Base-by-base conservation (phyloP, 306 rosid species). In the Prunus dulcis region DNA sequence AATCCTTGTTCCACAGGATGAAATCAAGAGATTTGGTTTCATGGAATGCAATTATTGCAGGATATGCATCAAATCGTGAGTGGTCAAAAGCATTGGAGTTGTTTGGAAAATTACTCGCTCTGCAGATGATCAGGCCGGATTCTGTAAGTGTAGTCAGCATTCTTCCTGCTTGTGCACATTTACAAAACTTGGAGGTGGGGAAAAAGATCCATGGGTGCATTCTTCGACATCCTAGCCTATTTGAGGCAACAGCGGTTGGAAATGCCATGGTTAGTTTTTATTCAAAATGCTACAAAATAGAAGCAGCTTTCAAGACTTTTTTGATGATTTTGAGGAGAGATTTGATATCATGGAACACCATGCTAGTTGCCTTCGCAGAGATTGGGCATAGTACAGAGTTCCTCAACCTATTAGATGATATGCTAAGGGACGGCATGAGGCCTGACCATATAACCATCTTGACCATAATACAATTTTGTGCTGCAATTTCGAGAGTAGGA, bases 281-380 rank as follows among this genome's bases (percentile, higher is more conserved):
- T 80, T 87, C 95, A 51, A 94, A 90, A 87, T 85, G 92, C 69
- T 77, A 79, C 38, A 43, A 72, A 49, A 56, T 72, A 52, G 86
- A 79, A 71, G 88, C 80, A 66, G 93, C 97, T 66, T 85, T 77
- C 64, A 71, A 69, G 77, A 65, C 77, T 2, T 94, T 91, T 86
- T 80, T 75, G 5, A 84, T 86, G 89, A 87, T 90, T 75, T 65
- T 62, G 15, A 62, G 51, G 71, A 90, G 86, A 83, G 98, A 94
- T 84, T 76, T 91, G 86, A 90, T 91, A 84, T 94, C 98, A n/a
- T 94, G 98, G 97, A 91, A 94, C 81, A 82, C 98, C 70, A 84
- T 94, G 79, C 89, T 91, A 43, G 87, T 87, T 82, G 90, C 96
- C 61, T 87, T 70, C 72, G 85, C 81, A 56, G 90, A 84, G 76